Percentiles rank a stretch among this genome's conserved stretches.
These are phyloP conservation scores for Geranium rotundifolium DNA, from an alignment of 345 rosid genomes.

Conservation along the genomic window DNA sequence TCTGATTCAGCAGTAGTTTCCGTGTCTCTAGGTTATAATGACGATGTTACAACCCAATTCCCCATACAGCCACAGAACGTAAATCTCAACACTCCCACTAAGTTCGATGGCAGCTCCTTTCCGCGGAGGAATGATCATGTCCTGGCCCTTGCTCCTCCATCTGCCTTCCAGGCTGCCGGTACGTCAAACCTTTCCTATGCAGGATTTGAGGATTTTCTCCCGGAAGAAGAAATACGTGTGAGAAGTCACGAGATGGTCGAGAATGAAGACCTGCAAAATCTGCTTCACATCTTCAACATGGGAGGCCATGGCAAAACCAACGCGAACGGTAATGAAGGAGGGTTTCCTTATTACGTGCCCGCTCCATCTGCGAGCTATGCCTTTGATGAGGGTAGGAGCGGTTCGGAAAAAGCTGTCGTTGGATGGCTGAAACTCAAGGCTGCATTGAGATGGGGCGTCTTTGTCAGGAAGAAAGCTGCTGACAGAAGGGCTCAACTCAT, in stretches of 20 bases:
- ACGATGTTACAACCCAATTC: conserved; percentile 30
- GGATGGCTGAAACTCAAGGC: conserved; percentile 54
- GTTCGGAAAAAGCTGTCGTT: conserved; percentile 85
- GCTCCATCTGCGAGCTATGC: conserved; percentile 24
- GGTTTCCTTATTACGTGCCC: conserved; percentile 48
- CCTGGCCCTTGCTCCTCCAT: conserved; percentile 24
- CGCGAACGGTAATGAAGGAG: conserved; percentile 29
- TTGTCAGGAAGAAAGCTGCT: conserved; percentile 86
- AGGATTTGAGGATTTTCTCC: conserved; percentile 42
- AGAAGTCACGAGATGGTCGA: conserved; percentile 88
- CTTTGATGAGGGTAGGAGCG: conserved; percentile 23
- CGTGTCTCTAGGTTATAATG: conserved; percentile 32
- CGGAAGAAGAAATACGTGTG: conserved; percentile 58
- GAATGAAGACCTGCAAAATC: conserved; percentile 78
- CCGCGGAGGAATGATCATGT: conserved; percentile 27
- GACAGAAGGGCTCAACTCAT: conserved; percentile 80
- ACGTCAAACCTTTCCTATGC: conserved; percentile 35
- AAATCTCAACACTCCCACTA: conserved; percentile 30
- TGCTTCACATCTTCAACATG: conserved; percentile 41
- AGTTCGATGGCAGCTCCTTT: conserved; percentile 35
- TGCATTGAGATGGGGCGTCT: conserved; percentile 84
- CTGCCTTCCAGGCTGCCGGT: conserved; percentile 29
- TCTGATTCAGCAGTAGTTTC: conserved; percentile 5
- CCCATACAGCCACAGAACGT: conserved; percentile 36
- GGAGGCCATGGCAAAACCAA: conserved; percentile 23